Evolutionary conservation across 2,329 filamentous ascomycete species (phyloP), one percentile per base, ranked within the genome.

Genomic region (Colletotrichum nymphaeae): DNA sequence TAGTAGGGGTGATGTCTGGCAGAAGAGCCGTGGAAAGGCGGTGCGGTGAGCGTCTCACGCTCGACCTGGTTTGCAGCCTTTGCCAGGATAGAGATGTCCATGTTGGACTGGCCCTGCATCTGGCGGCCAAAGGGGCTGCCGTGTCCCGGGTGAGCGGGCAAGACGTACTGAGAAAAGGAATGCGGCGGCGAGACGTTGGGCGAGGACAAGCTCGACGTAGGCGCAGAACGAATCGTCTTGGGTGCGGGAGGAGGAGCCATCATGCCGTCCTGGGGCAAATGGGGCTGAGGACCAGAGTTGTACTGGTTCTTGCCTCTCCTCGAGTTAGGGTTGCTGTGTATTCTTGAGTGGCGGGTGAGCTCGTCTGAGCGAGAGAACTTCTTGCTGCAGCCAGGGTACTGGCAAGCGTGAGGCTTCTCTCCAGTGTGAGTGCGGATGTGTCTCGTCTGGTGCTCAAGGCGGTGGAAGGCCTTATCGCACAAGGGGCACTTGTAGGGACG

Each of bases 291-390:
- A 57, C 73, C 73, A 55, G 68, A 77, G 76, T 82, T 81, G 70
- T 81, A 80, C 75, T 83, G 81, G 46, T 98, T 98, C 88, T 97
- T 97, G 77, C 95, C 95, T 80, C 96, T 89, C 81, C 97, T 90
- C 71, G 95, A 98, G 88, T 98, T 98, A 72, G 97, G 96, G 86
- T 98, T 99, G 91, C 94, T 98, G 90, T 99, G 96, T 86, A 99
- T 99, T 83, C 96, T 91, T 82, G 96, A 98, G 86, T 99, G 96
- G 74, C 96, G 93, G 75, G 97, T 99, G 78, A 99, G 89, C 86
- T 99, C 96, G 81, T 99, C 96, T 14, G 96, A 98, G 76, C 96
- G 93, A 76, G 94, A 97, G 87, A 99, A 98, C 80, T 96, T 94
- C 86, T 98, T 98, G 78, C 94, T 96, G 91, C 96, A 98, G 78